Conservation (phyloP, 2,329 filamentous ascomycete species). For the Alternaria arborescens region DNA sequence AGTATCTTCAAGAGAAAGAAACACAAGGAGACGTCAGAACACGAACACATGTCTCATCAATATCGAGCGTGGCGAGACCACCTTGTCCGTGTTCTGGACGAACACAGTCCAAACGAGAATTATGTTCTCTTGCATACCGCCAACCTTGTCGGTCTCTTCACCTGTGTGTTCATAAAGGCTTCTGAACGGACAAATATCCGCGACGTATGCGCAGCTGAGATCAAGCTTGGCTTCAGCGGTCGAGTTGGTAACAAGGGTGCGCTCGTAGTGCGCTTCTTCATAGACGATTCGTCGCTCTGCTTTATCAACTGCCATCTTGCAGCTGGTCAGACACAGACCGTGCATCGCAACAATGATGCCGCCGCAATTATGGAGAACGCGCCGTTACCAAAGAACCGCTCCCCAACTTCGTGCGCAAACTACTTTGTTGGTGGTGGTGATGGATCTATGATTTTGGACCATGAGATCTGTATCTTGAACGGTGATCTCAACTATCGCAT, state of each 20-base stretch:
- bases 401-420: conserved; percentile 72
- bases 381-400: conserved; percentile 76
- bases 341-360: conserved; percentile 90
- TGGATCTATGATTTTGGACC: conserved; percentile 91
- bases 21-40: conserved; percentile 83
- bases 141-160: conserved; percentile 92
- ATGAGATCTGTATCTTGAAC: conserved; percentile 96
- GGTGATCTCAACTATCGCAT: conserved; percentile 98
- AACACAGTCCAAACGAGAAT: conserved; percentile 78
- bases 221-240: conserved; percentile 96
- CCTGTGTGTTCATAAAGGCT: conserved; percentile 91
- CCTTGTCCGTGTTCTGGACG: conserved; percentile 80
- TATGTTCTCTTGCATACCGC: conserved; percentile 90
- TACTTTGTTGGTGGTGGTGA: conserved; percentile 92
- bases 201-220: conserved; percentile 79
- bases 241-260: conserved; percentile 97
- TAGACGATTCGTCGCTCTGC: conserved; percentile 94
- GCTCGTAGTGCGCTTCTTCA: conserved; percentile 85
- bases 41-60: conserved; percentile 94
- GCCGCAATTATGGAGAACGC: conserved; percentile 85
- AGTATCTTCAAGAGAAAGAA: conserved; percentile 81
- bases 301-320: conserved; percentile 98
- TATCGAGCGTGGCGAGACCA: conserved; percentile 97
- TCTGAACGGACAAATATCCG: conserved; percentile 78
- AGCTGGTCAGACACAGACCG: conserved; percentile 89